Evolutionary conservation across 2,329 filamentous ascomycete genomes (phyloP).

Genomic region (Blastomyces parvus): DNA sequence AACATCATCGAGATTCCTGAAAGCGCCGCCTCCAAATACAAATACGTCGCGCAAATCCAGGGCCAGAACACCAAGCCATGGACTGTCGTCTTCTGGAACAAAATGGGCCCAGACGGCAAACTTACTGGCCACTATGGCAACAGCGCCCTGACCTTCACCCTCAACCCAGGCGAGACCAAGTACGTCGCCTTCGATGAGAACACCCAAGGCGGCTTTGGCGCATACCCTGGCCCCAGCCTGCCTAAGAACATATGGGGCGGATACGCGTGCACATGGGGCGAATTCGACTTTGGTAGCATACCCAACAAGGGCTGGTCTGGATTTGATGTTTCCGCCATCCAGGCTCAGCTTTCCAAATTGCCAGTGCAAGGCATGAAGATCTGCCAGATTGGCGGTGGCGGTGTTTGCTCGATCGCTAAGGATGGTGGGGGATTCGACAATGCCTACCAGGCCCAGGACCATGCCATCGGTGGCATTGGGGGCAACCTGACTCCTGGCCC

Average conservation of each 20-base stretch:
- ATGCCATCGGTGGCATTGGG: constrained; percentile 27
- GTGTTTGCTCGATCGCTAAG: constrained; percentile 26
- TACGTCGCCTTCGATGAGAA: constrained; percentile 31
- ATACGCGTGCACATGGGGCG: constrained; percentile 34
- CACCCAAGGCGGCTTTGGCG: constrained; percentile 29
- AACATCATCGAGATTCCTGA: constrained; percentile 32
- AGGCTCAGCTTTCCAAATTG: constrained; percentile 24
- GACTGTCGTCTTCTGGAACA: constrained; percentile 34
- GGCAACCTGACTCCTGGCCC: constrained; percentile 25
- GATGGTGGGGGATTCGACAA: constrained; percentile 19
- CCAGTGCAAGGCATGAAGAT: constrained; percentile 31
- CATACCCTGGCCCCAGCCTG: constrained; percentile 21
- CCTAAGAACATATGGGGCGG: constrained; percentile 23
- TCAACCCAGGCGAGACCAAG: constrained; percentile 27
- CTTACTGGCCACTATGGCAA: constrained; percentile 31
- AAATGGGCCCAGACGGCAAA: constrained; percentile 26
- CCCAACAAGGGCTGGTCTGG: constrained; percentile 27
- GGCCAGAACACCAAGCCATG: constrained; percentile 26
- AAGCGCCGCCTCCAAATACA: constrained; percentile 26
- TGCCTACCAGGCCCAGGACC: constrained; percentile 25
- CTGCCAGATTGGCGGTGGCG: constrained; percentile 21
- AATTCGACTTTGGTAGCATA: constrained; percentile 30
- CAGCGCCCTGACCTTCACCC: constrained; percentile 25
- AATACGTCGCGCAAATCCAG: constrained; percentile 28
- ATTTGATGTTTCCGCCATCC: constrained; percentile 35